Percentiles rank a stretch among this genome's conserved stretches.
These are phyloP conservation scores for Euryodendron excelsum DNA, from an alignment of 148 eudicot genomes.

Conservation along the genomic window DNA sequence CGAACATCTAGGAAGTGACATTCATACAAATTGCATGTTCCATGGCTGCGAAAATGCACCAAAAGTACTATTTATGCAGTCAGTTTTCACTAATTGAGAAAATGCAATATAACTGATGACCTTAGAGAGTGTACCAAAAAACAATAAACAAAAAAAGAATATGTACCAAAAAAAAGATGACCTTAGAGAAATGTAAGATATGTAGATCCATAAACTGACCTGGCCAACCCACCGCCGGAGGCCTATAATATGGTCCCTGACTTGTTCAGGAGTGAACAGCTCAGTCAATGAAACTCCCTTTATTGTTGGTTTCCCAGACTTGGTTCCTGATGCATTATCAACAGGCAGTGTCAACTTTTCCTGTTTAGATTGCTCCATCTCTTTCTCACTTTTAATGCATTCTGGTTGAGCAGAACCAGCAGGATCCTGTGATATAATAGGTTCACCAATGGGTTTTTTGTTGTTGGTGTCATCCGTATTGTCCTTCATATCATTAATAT, in stretches of 20 bases:
- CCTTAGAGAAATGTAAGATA: background rate
- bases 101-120: background rate
- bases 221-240: constrained; percentile 98
- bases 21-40: background rate
- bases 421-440: constrained; percentile 29
- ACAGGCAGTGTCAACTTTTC: constrained; percentile 40
- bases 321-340: constrained; percentile 56
- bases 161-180: too few species aligned
- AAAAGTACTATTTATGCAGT: background rate
- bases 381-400: constrained; percentile 47
- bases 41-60: background rate
- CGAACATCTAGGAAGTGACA: background rate
- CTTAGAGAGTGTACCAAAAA: background rate
- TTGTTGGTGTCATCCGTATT: constrained; percentile 27
- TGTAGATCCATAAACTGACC: constrained; percentile 42
- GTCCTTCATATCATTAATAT: constrained; percentile 33
- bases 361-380: constrained; percentile 40
- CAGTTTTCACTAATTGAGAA: background rate
- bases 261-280: constrained; percentile 92
- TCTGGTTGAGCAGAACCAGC: constrained; percentile 38
- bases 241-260: constrained; percentile 78
- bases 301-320: constrained; percentile 85
- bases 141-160: too few species aligned
- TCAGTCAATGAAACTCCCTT: constrained; percentile 94
- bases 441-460: constrained; percentile 40